Evolutionary conservation across 2,329 filamentous ascomycete species (phyloP), one percentile per base, ranked within the genome.

Genomic region (Neurospora sp.): DNA sequence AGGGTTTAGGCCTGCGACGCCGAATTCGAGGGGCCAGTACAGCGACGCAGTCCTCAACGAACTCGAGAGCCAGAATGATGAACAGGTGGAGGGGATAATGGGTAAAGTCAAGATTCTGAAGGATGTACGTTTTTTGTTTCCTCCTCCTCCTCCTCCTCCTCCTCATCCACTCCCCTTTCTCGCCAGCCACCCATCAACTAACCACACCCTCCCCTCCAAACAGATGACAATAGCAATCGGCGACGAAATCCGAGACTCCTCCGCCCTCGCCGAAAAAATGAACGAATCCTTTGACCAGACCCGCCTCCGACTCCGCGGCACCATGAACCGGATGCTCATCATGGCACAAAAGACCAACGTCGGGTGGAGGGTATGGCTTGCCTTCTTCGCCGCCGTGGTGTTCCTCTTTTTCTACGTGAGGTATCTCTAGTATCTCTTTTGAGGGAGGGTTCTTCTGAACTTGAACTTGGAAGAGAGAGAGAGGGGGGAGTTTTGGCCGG

Each of bases 311-410:
- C 83, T 99, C 72, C 87, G 90, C 65, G 93, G 95, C 69, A 98
- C 96, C 19, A 98, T 99, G 96, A 97, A 93, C 79, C 86, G 94
- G 71, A 99, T 99, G 96, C 82, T 98, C 74, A 79, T 95, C 69
- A 99, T 99, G 96, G 96, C 96, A 4, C 88, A 98, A 82, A 86
- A 89, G 76, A 97, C 94, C 2, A 96, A 96, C n/a, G 90, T 99
- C 10, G 91, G 93, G 77, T 99, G 96, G 96, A 95, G 88, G 81
- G 91, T 94, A 70, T 99, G 96, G 96, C 80, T 97, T 68, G 85
- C 84, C 62, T 99, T 99, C 81, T 97, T 99, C 79, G 85, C 88
- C 6, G 91, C 89, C 41, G 92, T 98, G 19, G 87, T 91, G 72
- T 78, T 95, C 69, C 80, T 98, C 74, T 99, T 99, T 80, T 88